Percentiles rank a stretch among this genome's conserved stretches.
These are phyloP conservation scores for Cyclospora cayetanensis DNA, from an alignment of 169 alveolate species.

Conservation along the genomic window DNA sequence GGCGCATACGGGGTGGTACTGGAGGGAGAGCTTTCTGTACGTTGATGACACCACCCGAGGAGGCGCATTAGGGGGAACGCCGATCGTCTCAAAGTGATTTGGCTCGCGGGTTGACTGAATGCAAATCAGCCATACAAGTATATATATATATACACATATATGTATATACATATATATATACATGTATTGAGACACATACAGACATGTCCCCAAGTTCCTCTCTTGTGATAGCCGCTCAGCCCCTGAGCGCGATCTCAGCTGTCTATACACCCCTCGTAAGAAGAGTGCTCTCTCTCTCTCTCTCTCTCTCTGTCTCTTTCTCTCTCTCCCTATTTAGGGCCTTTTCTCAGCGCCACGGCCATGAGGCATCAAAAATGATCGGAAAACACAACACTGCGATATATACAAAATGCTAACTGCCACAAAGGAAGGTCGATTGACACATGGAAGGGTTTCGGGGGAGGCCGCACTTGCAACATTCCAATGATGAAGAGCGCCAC, in stretches of 20 bases:
- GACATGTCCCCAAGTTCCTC: background rate
- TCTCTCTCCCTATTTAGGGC: background rate
- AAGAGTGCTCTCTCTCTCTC: background rate
- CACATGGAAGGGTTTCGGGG: no score
- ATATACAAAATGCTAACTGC: no score
- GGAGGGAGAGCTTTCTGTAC: slow-evolving; percentile 49
- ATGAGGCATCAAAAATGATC: no score
- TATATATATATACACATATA: background rate
- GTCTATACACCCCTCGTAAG: no score
- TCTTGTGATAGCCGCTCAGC: no score
- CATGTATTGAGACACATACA: no score
- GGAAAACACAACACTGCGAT: no score
- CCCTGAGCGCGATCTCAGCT: no score
- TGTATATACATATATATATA: background rate
- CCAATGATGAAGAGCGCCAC: slow-evolving; percentile 55
- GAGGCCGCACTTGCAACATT: slow-evolving; percentile 29
- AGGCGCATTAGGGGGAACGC: slow-evolving; percentile 43
- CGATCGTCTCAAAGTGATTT: slow-evolving; percentile 35
- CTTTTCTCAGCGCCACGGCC: no score
- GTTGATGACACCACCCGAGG: slow-evolving; percentile 15
- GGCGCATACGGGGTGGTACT: slow-evolving; percentile 56
- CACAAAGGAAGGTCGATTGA: no score
- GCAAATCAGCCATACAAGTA: background rate
- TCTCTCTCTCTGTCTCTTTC: background rate
- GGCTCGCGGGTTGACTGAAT: slow-evolving; percentile 41